Evolutionary conservation across 805 yeast species (phyloP).

Genomic region (Nakazawaea ernobii): DNA sequence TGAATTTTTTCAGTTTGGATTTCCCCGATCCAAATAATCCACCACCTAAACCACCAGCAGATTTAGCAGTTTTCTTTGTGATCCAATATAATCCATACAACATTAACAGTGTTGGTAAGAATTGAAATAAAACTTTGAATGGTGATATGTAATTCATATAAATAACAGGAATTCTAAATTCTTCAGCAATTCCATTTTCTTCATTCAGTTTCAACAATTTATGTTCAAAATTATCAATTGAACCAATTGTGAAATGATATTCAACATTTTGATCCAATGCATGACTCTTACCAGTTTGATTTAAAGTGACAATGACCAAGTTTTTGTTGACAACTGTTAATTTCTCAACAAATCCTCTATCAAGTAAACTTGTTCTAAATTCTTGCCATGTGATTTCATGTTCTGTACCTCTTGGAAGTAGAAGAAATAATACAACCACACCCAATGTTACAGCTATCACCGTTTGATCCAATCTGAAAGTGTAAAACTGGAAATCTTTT

Average conservation of each 20-base stretch:
- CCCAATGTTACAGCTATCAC: neutral
- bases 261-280: conserved; percentile 23
- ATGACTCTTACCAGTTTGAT: conserved; percentile 30
- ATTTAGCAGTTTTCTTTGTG: conserved; percentile 40
- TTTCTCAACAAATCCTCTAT: conserved; percentile 70
- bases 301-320: conserved; percentile 64
- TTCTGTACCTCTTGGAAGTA: neutral
- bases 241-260: conserved; percentile 75
- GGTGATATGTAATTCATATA: conserved; percentile 67
- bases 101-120: conserved; percentile 74
- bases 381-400: conserved; percentile 51
- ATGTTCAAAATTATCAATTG: conserved; percentile 79
- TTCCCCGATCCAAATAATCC: conserved; percentile 77
- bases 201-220: conserved; percentile 73
- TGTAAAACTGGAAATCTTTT: neutral
- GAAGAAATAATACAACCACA: conserved; percentile 8
- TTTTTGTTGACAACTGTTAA: conserved; percentile 69
- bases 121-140: conserved; percentile 57
- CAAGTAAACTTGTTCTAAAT: conserved; percentile 73
- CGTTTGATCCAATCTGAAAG: conserved; percentile 8
- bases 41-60: conserved; percentile 34
- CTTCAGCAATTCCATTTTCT: conserved; percentile 56
- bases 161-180: conserved; percentile 70
- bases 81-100: conserved; percentile 76
- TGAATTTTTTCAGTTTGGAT: conserved; percentile 57